phyloP scores from a whole-genome alignment of 2,329 filamentous ascomycete species.

The Laburnicola sp. region DNA sequence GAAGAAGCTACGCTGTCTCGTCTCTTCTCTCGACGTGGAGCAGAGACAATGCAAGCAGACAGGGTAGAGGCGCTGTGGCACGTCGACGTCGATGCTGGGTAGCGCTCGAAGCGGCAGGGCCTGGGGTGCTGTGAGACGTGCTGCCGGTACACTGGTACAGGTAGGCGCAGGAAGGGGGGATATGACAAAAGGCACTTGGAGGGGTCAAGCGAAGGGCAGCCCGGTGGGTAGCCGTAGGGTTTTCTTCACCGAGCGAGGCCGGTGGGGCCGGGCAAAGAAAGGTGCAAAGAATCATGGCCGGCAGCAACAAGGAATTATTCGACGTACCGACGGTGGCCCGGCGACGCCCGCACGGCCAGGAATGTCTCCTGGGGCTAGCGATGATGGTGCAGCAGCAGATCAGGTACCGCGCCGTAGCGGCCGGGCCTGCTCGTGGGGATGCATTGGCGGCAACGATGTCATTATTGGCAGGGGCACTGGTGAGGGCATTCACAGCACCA shows the following conservation, averaged over 20 bases:
- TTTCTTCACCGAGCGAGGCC: slow-evolving; percentile 32
- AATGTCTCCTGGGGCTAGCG: slow-evolving; percentile 36
- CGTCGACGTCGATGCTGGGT: slow-evolving; percentile 24
- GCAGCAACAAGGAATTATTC: slow-evolving; percentile 34
- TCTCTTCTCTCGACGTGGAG: slow-evolving; percentile 16
- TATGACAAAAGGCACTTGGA: background rate
- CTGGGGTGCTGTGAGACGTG: slow-evolving; percentile 18
- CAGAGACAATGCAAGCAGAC: slow-evolving; percentile 23
- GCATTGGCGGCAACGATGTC: slow-evolving; percentile 29
- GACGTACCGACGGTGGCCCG: slow-evolving; percentile 37
- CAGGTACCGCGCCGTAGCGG: slow-evolving; percentile 39
- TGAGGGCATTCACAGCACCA: slow-evolving; percentile 25
- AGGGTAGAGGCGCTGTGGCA: slow-evolving; percentile 34
- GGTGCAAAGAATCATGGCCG: slow-evolving; percentile 31
- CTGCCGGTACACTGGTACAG: slow-evolving; percentile 15
- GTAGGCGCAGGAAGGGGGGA: slow-evolving; percentile 18
- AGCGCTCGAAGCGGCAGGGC: slow-evolving; percentile 28
- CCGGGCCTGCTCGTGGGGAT: slow-evolving; percentile 36
- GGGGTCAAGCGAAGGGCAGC: slow-evolving; percentile 21
- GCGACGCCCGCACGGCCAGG: slow-evolving; percentile 34
- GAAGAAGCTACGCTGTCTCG: slow-evolving; percentile 22
- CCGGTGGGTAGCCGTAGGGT: slow-evolving; percentile 21
- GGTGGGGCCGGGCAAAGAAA: slow-evolving; percentile 37
- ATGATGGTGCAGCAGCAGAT: slow-evolving; percentile 26
- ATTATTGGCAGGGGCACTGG: slow-evolving; percentile 41